These are phyloP conservation scores for Acarospora socialis DNA, from an alignment of 2,329 filamentous ascomycete genomes.

Conservation along the genomic window DNA sequence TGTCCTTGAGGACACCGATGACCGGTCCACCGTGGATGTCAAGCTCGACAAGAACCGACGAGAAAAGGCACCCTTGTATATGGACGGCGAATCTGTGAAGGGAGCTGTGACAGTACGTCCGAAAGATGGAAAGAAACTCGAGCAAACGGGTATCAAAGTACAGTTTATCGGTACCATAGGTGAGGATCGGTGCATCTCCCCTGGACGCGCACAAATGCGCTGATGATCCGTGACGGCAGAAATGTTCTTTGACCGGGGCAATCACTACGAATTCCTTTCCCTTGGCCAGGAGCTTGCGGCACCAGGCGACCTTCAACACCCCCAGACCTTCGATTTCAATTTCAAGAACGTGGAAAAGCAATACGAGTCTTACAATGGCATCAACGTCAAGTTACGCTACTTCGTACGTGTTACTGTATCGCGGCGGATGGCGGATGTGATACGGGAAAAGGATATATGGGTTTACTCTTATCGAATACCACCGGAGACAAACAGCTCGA, in stretches of 20 bases:
- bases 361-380: conserved; percentile 98
- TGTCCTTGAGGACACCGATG: conserved; percentile 87
- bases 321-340: conserved; percentile 97
- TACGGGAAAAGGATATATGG: conserved; percentile 99
- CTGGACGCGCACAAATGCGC: conserved; percentile 4
- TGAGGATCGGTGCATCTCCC: not conserved
- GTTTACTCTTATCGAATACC: conserved; percentile 98
- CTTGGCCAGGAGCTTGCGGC: conserved; percentile 93
- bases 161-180: conserved; percentile 68
- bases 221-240: conserved; percentile 41
- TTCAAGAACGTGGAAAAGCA: conserved; percentile 99
- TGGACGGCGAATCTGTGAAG: conserved; percentile 97
- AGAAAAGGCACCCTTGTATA: conserved; percentile 92
- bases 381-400: conserved; percentile 98
- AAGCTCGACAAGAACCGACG: conserved; percentile 97
- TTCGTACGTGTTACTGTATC: conserved; percentile 95
- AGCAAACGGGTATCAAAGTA: conserved; percentile 98
- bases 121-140: conserved; percentile 94
- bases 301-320: conserved; percentile 93
- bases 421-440: conserved; percentile 91
- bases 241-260: conserved; percentile 99
- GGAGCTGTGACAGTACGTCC: conserved; percentile 87
- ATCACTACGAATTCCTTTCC: conserved; percentile 97
- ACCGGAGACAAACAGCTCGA: conserved; percentile 92
- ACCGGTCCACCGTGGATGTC: conserved; percentile 88